Evolutionary conservation across 129 eudicot species (phyloP).

Genomic region (Chrysanthemum lavandulifolium): DNA sequence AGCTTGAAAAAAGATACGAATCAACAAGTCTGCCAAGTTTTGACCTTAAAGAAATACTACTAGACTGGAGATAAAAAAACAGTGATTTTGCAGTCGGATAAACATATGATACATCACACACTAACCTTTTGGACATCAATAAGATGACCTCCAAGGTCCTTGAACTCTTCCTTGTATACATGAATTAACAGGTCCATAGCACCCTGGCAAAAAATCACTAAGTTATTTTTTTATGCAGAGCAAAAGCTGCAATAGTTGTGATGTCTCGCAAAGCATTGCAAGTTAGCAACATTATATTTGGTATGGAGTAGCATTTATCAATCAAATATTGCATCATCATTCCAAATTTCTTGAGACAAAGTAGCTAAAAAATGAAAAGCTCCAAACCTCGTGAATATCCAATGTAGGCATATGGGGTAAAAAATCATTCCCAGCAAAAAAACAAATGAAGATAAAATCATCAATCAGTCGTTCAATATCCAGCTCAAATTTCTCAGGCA

Average conservation of each 20-base stretch:
- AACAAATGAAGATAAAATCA: constrained; percentile 62
- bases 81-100: neutral
- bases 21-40: no score
- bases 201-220: constrained; percentile 24
- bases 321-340: neutral
- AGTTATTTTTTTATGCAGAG: no score
- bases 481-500: constrained; percentile 32
- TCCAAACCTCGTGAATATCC: constrained; percentile 57
- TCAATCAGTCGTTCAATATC: constrained; percentile 52
- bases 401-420: constrained; percentile 63
- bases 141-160: constrained; percentile 45
- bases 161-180: constrained; percentile 50
- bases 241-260: neutral
- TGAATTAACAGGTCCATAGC: constrained; percentile 44
- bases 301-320: neutral
- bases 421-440: constrained; percentile 69
- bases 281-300: no score
- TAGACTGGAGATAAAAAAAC: neutral
- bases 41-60: neutral
- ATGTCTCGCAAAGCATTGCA: no score
- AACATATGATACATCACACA: neutral
- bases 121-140: constrained; percentile 43
- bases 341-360: neutral
- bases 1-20: neutral
- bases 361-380: neutral